Evolutionary conservation across 352 stramenopile genomes (phyloP).

Genomic region (Phytophthora colocasiae): DNA sequence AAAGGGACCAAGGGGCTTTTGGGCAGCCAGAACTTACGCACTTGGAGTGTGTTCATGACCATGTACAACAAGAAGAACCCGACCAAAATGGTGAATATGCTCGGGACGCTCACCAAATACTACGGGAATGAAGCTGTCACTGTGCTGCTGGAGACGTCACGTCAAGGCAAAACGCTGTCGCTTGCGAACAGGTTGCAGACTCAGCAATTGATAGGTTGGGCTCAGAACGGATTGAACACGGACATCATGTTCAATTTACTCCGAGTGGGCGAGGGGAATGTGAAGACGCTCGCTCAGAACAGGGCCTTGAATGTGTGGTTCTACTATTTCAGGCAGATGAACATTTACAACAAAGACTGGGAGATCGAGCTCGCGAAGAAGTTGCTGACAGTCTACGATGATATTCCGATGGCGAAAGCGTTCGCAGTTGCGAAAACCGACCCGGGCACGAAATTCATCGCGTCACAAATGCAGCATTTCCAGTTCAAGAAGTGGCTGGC

Average conservation of each 20-base stretch:
- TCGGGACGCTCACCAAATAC: background rate
- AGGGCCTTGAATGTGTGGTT: conserved; percentile 9
- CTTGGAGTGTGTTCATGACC: conserved; percentile 9
- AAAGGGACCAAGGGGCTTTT: conserved; percentile 1
- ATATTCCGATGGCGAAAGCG: conserved; percentile 7
- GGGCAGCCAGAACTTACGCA: background rate
- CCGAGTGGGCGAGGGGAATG: background rate
- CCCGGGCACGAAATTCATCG: background rate
- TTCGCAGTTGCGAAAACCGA: background rate
- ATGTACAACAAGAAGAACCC: conserved; percentile 10
- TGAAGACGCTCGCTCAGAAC: conserved; percentile 4
- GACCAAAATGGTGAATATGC: conserved; percentile 11
- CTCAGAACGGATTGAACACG: background rate
- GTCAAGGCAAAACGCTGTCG: background rate
- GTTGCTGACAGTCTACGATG: conserved; percentile 7
- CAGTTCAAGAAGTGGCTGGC: conserved; percentile 10
- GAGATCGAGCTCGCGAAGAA: background rate
- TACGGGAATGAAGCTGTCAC: background rate
- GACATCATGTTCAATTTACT: conserved; percentile 14
- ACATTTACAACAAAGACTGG: background rate
- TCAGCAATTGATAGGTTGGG: conserved; percentile 3
- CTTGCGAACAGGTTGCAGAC: conserved; percentile 9
- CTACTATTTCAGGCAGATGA: conserved; percentile 7
- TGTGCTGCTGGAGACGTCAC: conserved; percentile 1
- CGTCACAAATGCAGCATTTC: background rate